Conservation (phyloP, 805 yeast species). For the Candida vaughaniae region DNA sequence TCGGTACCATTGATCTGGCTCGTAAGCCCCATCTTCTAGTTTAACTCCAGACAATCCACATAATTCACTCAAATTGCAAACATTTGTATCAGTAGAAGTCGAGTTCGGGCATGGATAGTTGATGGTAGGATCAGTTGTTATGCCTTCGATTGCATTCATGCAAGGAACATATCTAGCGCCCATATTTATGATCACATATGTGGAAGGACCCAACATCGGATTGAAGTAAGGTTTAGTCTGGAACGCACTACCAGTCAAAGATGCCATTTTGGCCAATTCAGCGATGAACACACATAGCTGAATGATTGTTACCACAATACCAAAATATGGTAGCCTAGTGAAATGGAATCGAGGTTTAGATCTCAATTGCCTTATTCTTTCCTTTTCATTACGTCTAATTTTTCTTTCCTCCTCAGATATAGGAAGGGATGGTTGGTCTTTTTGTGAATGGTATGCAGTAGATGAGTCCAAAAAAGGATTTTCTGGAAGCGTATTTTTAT, state of each 20-base stretch:
- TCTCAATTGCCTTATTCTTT: constrained; percentile 22
- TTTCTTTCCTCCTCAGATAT: constrained; percentile 13
- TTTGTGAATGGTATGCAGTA: constrained; percentile 6
- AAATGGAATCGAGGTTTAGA: constrained; percentile 34
- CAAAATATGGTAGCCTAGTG: constrained; percentile 40
- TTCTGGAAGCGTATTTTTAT: neutral
- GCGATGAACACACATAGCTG: constrained; percentile 60
- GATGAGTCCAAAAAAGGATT: constrained; percentile 11
- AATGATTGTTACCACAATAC: constrained; percentile 40
- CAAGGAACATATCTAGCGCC: constrained; percentile 75
- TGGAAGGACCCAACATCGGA: constrained; percentile 78
- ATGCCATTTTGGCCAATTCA: constrained; percentile 57
- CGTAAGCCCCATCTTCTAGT: constrained; percentile 25
- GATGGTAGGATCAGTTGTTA: constrained; percentile 48
- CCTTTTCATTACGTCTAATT: constrained; percentile 21
- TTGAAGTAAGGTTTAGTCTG: constrained; percentile 71
- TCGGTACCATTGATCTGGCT: constrained; percentile 70
- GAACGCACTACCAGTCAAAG: constrained; percentile 60
- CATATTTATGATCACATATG: constrained; percentile 62
- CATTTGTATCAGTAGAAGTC: constrained; percentile 52
- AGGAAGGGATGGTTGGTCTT: constrained; percentile 14
- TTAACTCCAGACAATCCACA: constrained; percentile 60
- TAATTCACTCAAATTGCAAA: constrained; percentile 54
- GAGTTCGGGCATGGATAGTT: constrained; percentile 70
- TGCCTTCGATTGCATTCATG: constrained; percentile 51